Conservation (phyloP, 768 basidiomycete species). For the Trametes cingulata region DNA sequence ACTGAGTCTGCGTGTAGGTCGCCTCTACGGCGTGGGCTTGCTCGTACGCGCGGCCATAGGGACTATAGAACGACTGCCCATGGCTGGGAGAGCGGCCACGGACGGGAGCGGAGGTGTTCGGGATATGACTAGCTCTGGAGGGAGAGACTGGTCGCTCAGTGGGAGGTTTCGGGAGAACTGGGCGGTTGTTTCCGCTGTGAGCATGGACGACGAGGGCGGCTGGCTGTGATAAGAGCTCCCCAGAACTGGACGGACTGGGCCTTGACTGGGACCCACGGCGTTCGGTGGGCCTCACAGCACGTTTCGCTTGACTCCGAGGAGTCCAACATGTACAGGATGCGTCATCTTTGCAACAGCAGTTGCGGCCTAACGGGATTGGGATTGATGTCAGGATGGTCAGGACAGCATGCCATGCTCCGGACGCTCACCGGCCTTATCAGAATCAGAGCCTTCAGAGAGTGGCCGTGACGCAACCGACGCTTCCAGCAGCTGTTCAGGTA, state of each 20-base stretch:
- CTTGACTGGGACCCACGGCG: conserved; percentile 4
- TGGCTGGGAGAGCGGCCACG: conserved; percentile 49
- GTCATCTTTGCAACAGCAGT: conserved; percentile 47
- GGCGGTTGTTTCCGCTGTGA: conserved; percentile 40
- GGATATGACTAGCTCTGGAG: conserved; percentile 46
- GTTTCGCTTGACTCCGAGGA: conserved; percentile 32
- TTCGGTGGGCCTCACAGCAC: conserved; percentile 6
- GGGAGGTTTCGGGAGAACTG: conserved; percentile 65
- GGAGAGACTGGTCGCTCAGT: conserved; percentile 4
- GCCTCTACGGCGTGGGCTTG: conserved; percentile 40
- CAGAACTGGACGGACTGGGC: conserved; percentile 6
- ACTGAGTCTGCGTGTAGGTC: background rate
- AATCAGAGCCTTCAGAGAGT: conserved; percentile 55
- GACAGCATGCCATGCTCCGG: background rate
- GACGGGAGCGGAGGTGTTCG: conserved; percentile 44
- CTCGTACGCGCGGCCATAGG: conserved; percentile 70
- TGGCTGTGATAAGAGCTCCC: conserved; percentile 17
- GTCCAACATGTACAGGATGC: conserved; percentile 60
- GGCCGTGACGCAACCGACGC: conserved; percentile 54
- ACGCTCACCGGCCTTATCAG: conserved; percentile 55
- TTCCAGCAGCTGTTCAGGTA: conserved; percentile 63
- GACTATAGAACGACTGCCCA: conserved; percentile 57
- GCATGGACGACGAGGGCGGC: conserved; percentile 28
- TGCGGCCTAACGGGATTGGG: conserved; percentile 14
- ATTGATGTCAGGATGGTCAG: background rate